phyloP scores from a whole-genome alignment of 2,329 filamentous ascomycete genomes.

The Zasmidium cellare region DNA sequence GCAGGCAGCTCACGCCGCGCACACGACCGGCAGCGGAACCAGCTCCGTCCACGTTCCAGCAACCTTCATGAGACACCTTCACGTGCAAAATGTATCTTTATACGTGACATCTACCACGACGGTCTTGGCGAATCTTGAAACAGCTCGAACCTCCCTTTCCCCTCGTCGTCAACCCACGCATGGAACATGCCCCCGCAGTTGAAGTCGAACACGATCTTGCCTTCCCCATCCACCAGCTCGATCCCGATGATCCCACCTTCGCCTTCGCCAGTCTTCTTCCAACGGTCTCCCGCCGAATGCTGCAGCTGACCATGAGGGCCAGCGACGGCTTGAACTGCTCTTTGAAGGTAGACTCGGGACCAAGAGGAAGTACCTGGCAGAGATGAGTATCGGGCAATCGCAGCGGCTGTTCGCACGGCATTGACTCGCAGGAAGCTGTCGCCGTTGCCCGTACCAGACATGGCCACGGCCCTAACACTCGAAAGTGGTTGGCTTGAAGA shows the following conservation, averaged over 20 bases:
- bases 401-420: conserved; percentile 70
- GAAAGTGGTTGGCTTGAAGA: conserved; percentile 5
- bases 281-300: conserved; percentile 70
- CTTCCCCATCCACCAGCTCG: conserved; percentile 54
- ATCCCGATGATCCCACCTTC: conserved; percentile 85
- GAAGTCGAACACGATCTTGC: conserved; percentile 69
- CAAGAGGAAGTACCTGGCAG: conserved; percentile 28
- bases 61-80: neutral
- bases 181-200: conserved; percentile 89
- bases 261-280: conserved; percentile 73
- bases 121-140: conserved; percentile 16
- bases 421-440: conserved; percentile 77
- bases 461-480: conserved; percentile 29
- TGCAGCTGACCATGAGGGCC: conserved; percentile 74
- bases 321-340: conserved; percentile 64
- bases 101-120: neutral
- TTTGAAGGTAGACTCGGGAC: conserved; percentile 44
- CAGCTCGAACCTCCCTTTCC: conserved; percentile 44
- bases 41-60: neutral
- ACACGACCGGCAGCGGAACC: conserved; percentile 1
- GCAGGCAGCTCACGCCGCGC: neutral
- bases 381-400: conserved; percentile 66
- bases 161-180: conserved; percentile 69
- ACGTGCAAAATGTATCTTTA: neutral
- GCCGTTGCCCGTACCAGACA: conserved; percentile 65